These are phyloP conservation scores for Plenodomus biglobosus DNA, from an alignment of 2,329 filamentous ascomycete species.

Conservation along the genomic window DNA sequence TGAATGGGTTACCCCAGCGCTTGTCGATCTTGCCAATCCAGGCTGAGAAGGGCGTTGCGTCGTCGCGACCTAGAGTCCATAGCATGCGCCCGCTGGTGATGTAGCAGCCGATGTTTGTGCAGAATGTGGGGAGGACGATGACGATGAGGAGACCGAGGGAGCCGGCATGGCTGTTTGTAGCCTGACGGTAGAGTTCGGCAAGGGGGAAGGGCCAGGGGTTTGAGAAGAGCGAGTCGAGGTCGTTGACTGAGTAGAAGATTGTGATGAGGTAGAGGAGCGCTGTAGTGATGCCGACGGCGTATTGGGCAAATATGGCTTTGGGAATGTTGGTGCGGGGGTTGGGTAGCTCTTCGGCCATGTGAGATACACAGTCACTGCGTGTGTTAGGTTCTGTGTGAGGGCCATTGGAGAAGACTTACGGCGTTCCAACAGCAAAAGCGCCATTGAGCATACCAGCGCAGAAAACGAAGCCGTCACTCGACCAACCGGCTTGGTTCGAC, in stretches of 20 bases:
- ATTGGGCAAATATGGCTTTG: constrained; percentile 45
- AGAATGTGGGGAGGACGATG: constrained; percentile 56
- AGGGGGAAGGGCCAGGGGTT: constrained; percentile 60
- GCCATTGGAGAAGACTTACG: constrained; percentile 31
- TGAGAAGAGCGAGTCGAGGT: constrained; percentile 57
- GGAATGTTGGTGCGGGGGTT: constrained; percentile 44
- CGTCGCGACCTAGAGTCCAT: constrained; percentile 63
- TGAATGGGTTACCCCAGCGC: constrained; percentile 55
- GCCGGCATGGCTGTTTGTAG: constrained; percentile 45
- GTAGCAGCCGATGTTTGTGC: constrained; percentile 58
- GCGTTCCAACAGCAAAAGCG: constrained; percentile 67
- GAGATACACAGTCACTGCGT: constrained; percentile 60
- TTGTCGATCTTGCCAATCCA: constrained; percentile 54
- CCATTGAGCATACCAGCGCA: constrained; percentile 68
- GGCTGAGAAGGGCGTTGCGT: constrained; percentile 56
- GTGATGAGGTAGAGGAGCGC: constrained; percentile 44
- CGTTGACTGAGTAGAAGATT: constrained; percentile 60
- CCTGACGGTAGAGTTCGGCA: constrained; percentile 64
- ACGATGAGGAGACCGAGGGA: constrained; percentile 53
- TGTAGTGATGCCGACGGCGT: constrained; percentile 41
- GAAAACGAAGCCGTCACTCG: constrained; percentile 63
- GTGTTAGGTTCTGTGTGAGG: background rate
- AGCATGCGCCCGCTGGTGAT: constrained; percentile 64
- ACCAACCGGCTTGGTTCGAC: constrained; percentile 51
- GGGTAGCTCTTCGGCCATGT: constrained; percentile 59